phyloP scores from a whole-genome alignment of 2,329 filamentous ascomycete species.

The Rhytidhysteron rufulum region DNA sequence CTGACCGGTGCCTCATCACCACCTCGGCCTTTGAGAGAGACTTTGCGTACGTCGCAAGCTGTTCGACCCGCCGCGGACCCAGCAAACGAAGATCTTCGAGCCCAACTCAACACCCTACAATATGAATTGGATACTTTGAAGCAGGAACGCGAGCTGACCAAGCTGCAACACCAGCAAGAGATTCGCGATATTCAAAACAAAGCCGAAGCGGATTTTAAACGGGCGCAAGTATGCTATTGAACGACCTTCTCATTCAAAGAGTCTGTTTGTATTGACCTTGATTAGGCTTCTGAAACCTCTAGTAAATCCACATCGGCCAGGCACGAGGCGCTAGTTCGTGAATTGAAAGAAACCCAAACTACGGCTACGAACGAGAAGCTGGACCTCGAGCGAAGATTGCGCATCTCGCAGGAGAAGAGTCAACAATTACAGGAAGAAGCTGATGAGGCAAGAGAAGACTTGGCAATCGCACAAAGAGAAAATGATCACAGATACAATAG shows the following conservation, averaged over 20 bases:
- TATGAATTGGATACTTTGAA: slow-evolving; percentile 86
- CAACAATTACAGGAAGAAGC: slow-evolving; percentile 73
- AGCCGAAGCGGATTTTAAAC: slow-evolving; percentile 81
- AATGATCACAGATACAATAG: slow-evolving; percentile 57
- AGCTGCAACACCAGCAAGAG: slow-evolving; percentile 77
- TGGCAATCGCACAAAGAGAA: slow-evolving; percentile 66
- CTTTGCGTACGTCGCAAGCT: slow-evolving; percentile 40
- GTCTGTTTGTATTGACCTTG: slow-evolving; percentile 2
- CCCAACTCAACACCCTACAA: slow-evolving; percentile 80
- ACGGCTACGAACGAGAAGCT: slow-evolving; percentile 53
- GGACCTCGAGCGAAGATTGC: slow-evolving; percentile 52
- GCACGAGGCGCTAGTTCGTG: slow-evolving; percentile 51
- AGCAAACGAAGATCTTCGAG: slow-evolving; percentile 74
- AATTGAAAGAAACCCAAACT: slow-evolving; percentile 54
- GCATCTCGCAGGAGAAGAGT: slow-evolving; percentile 64
- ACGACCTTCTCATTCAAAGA: background rate
- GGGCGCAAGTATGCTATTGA: slow-evolving; percentile 46
- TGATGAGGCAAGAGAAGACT: slow-evolving; percentile 74
- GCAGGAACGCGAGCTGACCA: slow-evolving; percentile 78
- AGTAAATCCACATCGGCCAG: slow-evolving; percentile 51
- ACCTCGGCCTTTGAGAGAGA: slow-evolving; percentile 37
- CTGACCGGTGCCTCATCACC: slow-evolving; percentile 40
- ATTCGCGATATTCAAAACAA: slow-evolving; percentile 73
- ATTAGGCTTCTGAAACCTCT: slow-evolving; percentile 50
- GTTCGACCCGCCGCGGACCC: slow-evolving; percentile 26